Evolutionary conservation across 345 rosid species (phyloP), one percentile per base, ranked within the genome.

Genomic region (Syzygium jambos): DNA sequence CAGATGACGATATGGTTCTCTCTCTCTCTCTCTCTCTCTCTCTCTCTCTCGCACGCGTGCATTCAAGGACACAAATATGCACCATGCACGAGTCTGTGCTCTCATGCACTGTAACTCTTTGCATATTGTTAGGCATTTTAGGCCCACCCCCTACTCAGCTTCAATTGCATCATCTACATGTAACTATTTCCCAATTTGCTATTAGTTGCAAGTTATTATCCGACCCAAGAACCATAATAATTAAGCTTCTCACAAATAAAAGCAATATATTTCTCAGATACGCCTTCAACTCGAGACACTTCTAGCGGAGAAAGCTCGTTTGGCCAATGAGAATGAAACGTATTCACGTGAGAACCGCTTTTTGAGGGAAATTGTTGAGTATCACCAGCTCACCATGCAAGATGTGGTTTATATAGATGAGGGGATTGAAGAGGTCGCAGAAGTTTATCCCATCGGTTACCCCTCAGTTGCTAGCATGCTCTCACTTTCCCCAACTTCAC

Each of bases 261-360:
- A 30, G 19, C 27, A 11, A 78, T 13, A 80, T 46, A 43, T 46
- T 85, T 85, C 6, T 82, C 95, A 97, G 99, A 96, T 98, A 87
- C 95, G 99, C 65, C 97, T 96, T 86, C 99, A 98, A 85, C 91
- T 98, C n/a, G 99, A 98, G 91, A 95, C 99, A 22, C 94, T 98
- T 25, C 90, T 98, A 87, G 99, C 98, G 12, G 99, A 98, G 91
- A 98, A 98, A 91, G 98, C 98, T 3, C 96, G 99, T 15, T 89
- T 98, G 90, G 99, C 99, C 1, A 95, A 94, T 52, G 99, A 96
- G 88, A 98, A 96, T 85, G 94, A 98, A 11, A 87, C 94, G 23
- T 96, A 92, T 87, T 96, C 99, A 0, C 91, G 99, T 27, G 99
- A 98, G 91, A 98, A 98, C 88, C 90, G 99, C 14, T 96, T 96